Conservation (phyloP, 805 yeast species). For the Saturnispora saitoi region DNA sequence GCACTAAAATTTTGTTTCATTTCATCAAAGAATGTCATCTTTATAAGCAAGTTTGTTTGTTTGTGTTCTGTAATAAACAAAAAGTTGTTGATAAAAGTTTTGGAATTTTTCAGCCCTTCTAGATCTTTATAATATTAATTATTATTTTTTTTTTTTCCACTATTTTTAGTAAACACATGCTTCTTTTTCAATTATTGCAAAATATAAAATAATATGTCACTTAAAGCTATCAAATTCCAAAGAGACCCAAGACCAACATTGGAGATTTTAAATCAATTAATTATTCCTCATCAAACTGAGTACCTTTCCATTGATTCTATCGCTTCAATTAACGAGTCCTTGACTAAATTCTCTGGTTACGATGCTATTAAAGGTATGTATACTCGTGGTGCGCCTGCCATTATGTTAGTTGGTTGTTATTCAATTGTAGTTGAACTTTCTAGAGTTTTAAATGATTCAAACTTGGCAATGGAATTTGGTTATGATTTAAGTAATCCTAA, state of each 20-base stretch:
- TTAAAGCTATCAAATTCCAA: slow-evolving; percentile 65
- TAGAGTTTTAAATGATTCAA: slow-evolving; percentile 19
- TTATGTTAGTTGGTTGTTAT: slow-evolving; percentile 88
- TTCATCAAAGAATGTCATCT: slow-evolving; percentile 58
- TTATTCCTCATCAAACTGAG: slow-evolving; percentile 69
- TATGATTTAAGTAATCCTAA: slow-evolving; percentile 16
- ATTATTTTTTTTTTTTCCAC: background rate
- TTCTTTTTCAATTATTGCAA: background rate
- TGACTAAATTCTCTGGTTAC: slow-evolving; percentile 54
- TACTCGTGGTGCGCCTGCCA: slow-evolving; percentile 98
- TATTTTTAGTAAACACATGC: background rate
- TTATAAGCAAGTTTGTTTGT: background rate
- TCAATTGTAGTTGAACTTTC: slow-evolving; percentile 69
- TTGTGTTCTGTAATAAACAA: background rate
- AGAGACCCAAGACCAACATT: slow-evolving; percentile 34
- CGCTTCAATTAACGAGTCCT: slow-evolving; percentile 36
- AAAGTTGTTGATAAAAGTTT: background rate
- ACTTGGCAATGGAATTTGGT: slow-evolving; percentile 19
- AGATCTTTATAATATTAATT: background rate
- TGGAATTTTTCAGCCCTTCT: background rate
- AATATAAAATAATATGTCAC: too few species aligned
- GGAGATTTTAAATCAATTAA: slow-evolving; percentile 68
- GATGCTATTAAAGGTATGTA: slow-evolving; percentile 84
- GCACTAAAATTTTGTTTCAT: slow-evolving; percentile 68
- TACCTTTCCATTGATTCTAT: slow-evolving; percentile 56